Evolutionary conservation across 768 basidiomycete species (phyloP).

Genomic region (Tylopilus sp.): DNA sequence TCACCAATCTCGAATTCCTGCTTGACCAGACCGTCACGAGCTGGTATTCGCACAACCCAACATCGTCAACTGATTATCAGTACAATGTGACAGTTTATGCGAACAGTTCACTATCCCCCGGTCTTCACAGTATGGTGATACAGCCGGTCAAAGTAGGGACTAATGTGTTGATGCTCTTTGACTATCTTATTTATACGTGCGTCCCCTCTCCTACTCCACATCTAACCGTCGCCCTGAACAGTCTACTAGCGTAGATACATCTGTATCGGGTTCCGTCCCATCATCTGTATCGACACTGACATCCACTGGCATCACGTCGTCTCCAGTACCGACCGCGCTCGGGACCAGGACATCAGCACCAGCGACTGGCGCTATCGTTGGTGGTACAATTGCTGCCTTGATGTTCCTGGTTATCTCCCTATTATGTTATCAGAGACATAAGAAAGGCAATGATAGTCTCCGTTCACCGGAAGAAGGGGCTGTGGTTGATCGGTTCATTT

Average conservation of each 20-base stretch:
- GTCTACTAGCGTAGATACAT: conserved; percentile 1
- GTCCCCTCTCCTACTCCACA: neutral
- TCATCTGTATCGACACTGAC: neutral
- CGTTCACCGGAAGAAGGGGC: neutral
- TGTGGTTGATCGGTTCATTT: conserved; percentile 4
- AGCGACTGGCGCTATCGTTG: conserved; percentile 2
- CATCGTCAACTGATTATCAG: neutral
- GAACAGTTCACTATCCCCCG: conserved; percentile 2
- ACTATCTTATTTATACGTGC: conserved; percentile 19
- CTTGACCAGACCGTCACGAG: neutral
- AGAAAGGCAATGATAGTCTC: neutral
- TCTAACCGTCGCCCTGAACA: too few species aligned
- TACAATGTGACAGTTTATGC: conserved; percentile 16
- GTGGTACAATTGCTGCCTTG: conserved; percentile 3
- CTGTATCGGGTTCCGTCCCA: neutral
- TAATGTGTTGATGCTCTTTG: conserved; percentile 11
- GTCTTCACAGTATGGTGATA: conserved; percentile 9
- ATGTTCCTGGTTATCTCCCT: neutral
- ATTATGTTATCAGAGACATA: conserved; percentile 3
- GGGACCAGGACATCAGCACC: neutral
- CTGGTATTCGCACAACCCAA: conserved; percentile 2
- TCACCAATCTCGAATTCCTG: conserved; percentile 4
- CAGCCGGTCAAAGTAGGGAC: neutral
- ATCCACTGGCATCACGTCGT: neutral
- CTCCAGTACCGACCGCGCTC: neutral